These are phyloP conservation scores for Stagonosporopsis rhizophila DNA, from an alignment of 2,329 filamentous ascomycete genomes.

Conservation along the genomic window DNA sequence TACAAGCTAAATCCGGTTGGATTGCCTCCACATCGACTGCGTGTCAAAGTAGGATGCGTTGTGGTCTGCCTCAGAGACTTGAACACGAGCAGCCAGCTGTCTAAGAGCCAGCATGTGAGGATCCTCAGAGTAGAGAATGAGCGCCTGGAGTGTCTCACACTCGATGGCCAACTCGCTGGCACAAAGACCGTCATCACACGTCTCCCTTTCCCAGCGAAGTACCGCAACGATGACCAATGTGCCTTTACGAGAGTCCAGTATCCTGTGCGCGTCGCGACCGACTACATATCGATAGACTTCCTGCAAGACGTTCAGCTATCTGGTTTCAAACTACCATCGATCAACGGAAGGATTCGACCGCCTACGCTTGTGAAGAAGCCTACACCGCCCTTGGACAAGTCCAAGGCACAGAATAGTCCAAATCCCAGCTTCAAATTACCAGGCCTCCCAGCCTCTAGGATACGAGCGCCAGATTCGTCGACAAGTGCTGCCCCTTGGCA, in stretches of 20 bases:
- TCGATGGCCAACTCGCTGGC: constrained; percentile 45
- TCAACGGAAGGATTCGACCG: constrained; percentile 16
- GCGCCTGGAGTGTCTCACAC: constrained; percentile 41
- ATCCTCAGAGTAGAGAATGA: constrained; percentile 38
- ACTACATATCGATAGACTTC: constrained; percentile 12
- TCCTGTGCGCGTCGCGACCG: constrained; percentile 40
- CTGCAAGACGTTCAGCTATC: constrained; percentile 19
- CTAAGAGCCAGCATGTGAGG: constrained; percentile 44
- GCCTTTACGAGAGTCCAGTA: constrained; percentile 43
- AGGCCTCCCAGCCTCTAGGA: constrained; percentile 34
- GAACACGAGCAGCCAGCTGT: constrained; percentile 38
- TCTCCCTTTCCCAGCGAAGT: constrained; percentile 36
- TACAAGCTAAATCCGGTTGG: constrained; percentile 44
- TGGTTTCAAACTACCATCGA: constrained; percentile 33
- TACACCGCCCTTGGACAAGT: constrained; percentile 2
- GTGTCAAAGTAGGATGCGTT: constrained; percentile 44
- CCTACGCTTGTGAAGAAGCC: constrained; percentile 19
- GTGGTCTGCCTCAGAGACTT: constrained; percentile 39
- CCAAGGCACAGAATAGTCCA: constrained; percentile 7
- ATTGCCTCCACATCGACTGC: constrained; percentile 44
- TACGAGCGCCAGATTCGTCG: not conserved
- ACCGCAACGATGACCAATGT: constrained; percentile 37
- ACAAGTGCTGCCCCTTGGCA: not conserved
- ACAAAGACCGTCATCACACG: constrained; percentile 42
- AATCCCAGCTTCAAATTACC: constrained; percentile 38